Evolutionary conservation across 208 protist genomes (phyloP).

Genomic region (Trypanosoma boissoni): DNA sequence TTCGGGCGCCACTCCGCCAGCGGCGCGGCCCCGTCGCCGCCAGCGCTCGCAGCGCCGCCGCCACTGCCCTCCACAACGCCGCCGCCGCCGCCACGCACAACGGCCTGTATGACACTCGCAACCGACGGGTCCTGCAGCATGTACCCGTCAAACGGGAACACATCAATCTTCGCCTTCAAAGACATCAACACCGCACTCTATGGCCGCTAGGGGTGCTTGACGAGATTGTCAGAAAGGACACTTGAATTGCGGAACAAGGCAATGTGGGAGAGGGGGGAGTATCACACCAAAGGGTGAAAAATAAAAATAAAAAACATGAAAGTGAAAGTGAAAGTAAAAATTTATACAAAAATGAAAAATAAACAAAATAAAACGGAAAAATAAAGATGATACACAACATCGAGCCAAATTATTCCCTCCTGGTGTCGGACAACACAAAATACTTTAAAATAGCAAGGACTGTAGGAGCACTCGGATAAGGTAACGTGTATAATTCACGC

Average conservation of each 20-base stretch:
- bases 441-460: too few relatives aligned
- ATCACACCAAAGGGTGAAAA: too few relatives aligned
- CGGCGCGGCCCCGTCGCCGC: constrained; percentile 14
- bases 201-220: too few relatives aligned
- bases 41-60: too few relatives aligned
- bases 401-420: not conserved
- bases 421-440: too few relatives aligned
- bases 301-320: not conserved
- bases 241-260: too few relatives aligned
- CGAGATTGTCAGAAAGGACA: too few relatives aligned
- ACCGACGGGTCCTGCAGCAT: constrained; percentile 33
- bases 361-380: constrained; percentile 10
- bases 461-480: too few relatives aligned
- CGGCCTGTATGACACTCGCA: constrained; percentile 27
- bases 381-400: constrained; percentile 19
- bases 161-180: constrained; percentile 75
- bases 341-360: constrained; percentile 9
- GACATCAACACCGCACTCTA: constrained; percentile 33
- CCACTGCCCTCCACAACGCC: constrained; percentile 10
- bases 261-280: too few relatives aligned
- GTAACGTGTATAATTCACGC: too few relatives aligned
- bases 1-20: constrained; percentile 33
- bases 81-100: constrained; percentile 9
- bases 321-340: not conserved
- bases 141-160: constrained; percentile 79